Conservation (phyloP, 2,329 filamentous ascomycete genomes). For the Neofusicoccum ribis region DNA sequence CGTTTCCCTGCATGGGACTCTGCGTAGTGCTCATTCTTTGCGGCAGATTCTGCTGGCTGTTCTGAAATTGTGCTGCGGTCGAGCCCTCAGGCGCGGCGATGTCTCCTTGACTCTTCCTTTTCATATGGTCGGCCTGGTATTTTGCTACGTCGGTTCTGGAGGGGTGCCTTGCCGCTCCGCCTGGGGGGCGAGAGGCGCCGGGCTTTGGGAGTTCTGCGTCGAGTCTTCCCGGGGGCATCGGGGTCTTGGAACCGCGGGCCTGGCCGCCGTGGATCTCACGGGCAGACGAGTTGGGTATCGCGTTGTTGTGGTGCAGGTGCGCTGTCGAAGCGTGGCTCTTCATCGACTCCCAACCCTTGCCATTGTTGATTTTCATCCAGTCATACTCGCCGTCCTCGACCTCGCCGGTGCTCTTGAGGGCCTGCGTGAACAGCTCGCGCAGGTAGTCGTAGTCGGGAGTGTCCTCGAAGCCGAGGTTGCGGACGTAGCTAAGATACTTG, state of each 20-base stretch:
- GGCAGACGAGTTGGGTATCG: constrained; percentile 76
- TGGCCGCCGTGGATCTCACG: constrained; percentile 77
- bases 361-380: constrained; percentile 98
- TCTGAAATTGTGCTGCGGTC: constrained; percentile 95
- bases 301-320: constrained; percentile 77
- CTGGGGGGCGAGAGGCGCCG: constrained; percentile 57
- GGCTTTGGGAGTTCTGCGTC: constrained; percentile 57
- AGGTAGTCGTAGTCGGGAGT: constrained; percentile 98
- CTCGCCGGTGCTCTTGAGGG: constrained; percentile 89
- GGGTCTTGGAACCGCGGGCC: constrained; percentile 60
- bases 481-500: constrained; percentile 95
- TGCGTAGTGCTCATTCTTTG: constrained; percentile 56
- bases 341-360: constrained; percentile 86
- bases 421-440: constrained; percentile 92
- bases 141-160: constrained; percentile 23
- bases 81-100: constrained; percentile 83
- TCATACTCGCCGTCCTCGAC: constrained; percentile 98
- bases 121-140: constrained; percentile 37
- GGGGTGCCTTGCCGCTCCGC: constrained; percentile 22
- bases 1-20: constrained; percentile 54
- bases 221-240: constrained; percentile 45
- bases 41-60: constrained; percentile 81
- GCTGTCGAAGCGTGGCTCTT: constrained; percentile 69
- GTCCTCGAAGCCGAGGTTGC: constrained; percentile 97
- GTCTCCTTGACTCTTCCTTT: constrained; percentile 77